Percentiles rank a stretch among this genome's conserved stretches.
phyloP scores from a whole-genome alignment of 192 early-diverging fungal genomes.

The Coemansia sp. region DNA sequence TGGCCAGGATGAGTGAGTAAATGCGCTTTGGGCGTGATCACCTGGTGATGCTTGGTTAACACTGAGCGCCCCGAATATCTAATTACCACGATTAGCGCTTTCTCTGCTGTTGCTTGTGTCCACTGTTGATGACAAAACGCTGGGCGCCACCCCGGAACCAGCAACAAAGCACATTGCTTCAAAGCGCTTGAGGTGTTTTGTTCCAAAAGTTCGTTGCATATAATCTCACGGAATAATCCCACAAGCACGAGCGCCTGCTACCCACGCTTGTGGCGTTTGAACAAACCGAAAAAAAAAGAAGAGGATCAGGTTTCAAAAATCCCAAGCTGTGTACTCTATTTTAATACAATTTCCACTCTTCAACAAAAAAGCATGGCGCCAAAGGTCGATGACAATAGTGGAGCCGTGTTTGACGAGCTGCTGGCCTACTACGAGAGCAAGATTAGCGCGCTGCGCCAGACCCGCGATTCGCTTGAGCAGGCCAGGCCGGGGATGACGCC shows the following conservation, averaged over 20 bases:
- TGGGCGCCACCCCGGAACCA: too few species aligned
- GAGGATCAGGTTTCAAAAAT: not conserved
- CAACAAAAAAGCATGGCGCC: constrained; percentile 9
- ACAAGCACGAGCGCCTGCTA: not conserved
- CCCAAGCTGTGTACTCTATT: not conserved
- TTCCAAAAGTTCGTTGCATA: too few species aligned
- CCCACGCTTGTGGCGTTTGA: not conserved
- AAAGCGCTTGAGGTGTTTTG: too few species aligned
- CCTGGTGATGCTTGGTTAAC: too few species aligned
- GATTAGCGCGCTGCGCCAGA: constrained; percentile 27
- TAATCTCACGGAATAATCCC: not conserved
- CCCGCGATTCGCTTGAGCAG: constrained; percentile 36
- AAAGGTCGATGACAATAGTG: constrained; percentile 8
- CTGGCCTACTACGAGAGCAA: constrained; percentile 38
- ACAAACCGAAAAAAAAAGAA: not conserved
- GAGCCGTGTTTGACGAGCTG: constrained; percentile 42
- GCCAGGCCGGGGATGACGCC: constrained; percentile 23
- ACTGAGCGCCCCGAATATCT: too few species aligned
- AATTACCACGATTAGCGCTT: too few species aligned
- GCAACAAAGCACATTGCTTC: too few species aligned
- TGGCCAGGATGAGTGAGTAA: too few species aligned
- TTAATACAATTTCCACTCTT: not conserved
- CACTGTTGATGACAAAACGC: too few species aligned
- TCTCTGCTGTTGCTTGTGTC: too few species aligned
- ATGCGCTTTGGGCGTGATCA: too few species aligned